Evolutionary conservation across 805 yeast genomes (phyloP).

Genomic region (Lipomyces lipofer): DNA sequence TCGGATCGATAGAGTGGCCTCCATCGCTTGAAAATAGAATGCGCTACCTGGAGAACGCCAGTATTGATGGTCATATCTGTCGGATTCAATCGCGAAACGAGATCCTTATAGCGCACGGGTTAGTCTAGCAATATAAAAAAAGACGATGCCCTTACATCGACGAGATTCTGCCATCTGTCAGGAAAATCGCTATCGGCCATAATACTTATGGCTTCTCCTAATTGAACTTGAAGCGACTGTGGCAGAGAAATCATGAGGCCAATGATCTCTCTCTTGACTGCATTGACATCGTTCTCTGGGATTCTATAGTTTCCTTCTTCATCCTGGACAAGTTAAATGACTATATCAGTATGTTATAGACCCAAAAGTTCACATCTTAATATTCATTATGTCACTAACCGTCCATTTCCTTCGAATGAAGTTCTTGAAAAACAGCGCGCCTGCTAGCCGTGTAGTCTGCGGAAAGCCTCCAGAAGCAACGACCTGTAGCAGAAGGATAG

Average conservation of each 20-base stretch:
- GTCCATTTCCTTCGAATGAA: conserved; percentile 78
- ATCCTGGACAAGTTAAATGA: conserved; percentile 42
- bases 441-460: conserved; percentile 71
- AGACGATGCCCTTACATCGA: conserved; percentile 47
- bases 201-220: conserved; percentile 88
- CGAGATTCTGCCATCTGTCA: conserved; percentile 75
- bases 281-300: conserved; percentile 57
- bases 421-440: conserved; percentile 87
- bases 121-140: background rate
- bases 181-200: conserved; percentile 98
- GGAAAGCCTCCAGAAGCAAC: conserved; percentile 62
- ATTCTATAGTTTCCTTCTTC: conserved; percentile 80
- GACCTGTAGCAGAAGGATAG: conserved; percentile 71
- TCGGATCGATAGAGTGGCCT: conserved; percentile 91
- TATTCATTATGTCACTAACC: conserved; percentile 12
- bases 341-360: background rate
- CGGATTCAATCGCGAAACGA: conserved; percentile 63
- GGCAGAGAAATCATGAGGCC: conserved; percentile 85
- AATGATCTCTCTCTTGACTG: conserved; percentile 75
- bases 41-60: conserved; percentile 89
- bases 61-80: conserved; percentile 73
- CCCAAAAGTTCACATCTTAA: background rate
- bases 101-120: conserved; percentile 39
- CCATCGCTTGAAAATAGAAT: conserved; percentile 96
- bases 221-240: conserved; percentile 73